These are phyloP conservation scores for Phytophthora tentaculata DNA, from an alignment of 352 stramenopile species.

Conservation along the genomic window DNA sequence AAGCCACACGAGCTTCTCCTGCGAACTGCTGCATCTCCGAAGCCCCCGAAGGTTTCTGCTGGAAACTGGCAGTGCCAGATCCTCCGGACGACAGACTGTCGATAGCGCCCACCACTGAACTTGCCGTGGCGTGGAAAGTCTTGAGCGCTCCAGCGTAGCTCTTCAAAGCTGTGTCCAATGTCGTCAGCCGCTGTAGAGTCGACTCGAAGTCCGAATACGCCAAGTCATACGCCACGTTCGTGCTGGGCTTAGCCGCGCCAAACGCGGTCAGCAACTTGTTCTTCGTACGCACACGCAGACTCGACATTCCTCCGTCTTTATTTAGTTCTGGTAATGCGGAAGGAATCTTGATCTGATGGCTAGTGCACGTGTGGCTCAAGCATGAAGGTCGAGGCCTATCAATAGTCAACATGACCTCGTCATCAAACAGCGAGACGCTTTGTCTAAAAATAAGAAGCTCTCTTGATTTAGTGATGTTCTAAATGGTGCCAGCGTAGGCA, in stretches of 20 bases:
- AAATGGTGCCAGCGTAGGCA: conserved; percentile 56
- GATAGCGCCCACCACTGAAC: conserved; percentile 60
- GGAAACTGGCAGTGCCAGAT: conserved; percentile 23
- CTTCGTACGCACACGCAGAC: conserved; percentile 70
- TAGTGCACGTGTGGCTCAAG: neutral
- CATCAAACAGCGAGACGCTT: conserved; percentile 31
- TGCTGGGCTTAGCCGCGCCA: conserved; percentile 75
- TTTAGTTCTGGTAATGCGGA: no score
- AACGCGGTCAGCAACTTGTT: conserved; percentile 83
- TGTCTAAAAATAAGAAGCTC: conserved; percentile 39
- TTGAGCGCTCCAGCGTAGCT: conserved; percentile 67
- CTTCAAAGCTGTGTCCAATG: conserved; percentile 59
- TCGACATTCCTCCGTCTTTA: conserved; percentile 64
- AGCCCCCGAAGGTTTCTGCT: conserved; percentile 41
- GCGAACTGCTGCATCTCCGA: conserved; percentile 72
- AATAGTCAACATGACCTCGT: conserved; percentile 36
- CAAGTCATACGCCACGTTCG: conserved; percentile 78
- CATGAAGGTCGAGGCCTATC: conserved; percentile 24
- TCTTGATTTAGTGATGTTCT: conserved; percentile 26
- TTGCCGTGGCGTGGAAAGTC: conserved; percentile 62
- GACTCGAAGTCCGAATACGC: conserved; percentile 69
- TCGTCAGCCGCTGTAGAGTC: conserved; percentile 48
- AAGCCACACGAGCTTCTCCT: conserved; percentile 62
- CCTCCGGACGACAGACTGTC: conserved; percentile 49
- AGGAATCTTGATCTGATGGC: conserved; percentile 8